phyloP scores from a whole-genome alignment of 495 filamentous ascomycete genomes.

The Penicillium desertorum region DNA sequence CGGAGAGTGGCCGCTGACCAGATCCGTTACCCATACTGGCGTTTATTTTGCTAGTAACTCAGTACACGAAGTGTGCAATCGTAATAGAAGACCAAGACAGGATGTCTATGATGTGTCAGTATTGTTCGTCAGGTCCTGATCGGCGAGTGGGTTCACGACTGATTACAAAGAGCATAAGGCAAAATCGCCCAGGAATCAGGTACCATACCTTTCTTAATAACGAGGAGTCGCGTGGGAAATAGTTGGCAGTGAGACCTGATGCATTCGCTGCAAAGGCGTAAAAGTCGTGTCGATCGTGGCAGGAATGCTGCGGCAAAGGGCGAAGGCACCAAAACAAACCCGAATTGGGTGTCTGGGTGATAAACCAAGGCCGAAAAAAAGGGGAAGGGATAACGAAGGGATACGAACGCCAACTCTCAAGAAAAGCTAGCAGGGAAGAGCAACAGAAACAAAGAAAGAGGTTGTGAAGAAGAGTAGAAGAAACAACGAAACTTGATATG shows the following conservation, averaged over 20 bases:
- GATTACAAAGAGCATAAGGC: not conserved
- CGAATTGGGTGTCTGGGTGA: not conserved
- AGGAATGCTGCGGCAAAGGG: constrained; percentile 23
- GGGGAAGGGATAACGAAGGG: constrained; percentile 31
- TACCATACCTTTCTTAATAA: constrained; percentile 28
- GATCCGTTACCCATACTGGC: constrained; percentile 41
- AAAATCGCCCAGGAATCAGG: constrained; percentile 2
- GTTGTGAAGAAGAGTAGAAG: constrained; percentile 23
- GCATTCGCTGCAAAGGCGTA: constrained; percentile 14
- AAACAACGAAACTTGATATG: constrained; percentile 28
- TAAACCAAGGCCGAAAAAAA: constrained; percentile 7
- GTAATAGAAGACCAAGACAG: constrained; percentile 1
- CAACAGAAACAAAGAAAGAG: constrained; percentile 18
- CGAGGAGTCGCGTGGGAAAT: constrained; percentile 21
- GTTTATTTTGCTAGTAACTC: constrained; percentile 10
- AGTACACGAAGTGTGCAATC: not conserved
- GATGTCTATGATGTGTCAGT: constrained; percentile 20
- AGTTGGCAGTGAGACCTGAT: constrained; percentile 23
- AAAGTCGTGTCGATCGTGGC: constrained; percentile 39
- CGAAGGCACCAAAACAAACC: constrained; percentile 13
- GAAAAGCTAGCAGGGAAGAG: constrained; percentile 11
- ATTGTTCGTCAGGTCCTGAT: constrained; percentile 7
- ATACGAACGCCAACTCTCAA: constrained; percentile 16
- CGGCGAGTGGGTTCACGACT: constrained; percentile 5
- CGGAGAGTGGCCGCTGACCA: constrained; percentile 52